phyloP scores from a whole-genome alignment of 1,284 basidiomycete species.

The Rhodotorula glutinis region DNA sequence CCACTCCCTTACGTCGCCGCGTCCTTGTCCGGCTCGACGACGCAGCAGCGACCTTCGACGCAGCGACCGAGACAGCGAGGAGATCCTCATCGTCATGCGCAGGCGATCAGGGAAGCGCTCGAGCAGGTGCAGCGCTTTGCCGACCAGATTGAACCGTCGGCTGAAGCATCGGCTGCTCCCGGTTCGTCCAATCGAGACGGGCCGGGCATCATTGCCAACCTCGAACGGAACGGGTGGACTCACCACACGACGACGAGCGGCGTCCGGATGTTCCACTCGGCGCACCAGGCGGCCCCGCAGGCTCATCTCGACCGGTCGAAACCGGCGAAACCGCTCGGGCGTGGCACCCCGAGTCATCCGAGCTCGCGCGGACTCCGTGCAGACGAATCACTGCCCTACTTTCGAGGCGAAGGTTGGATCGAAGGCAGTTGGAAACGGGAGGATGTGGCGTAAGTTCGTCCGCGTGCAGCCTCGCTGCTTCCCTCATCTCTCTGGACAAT shows the following conservation, averaged over 20 bases:
- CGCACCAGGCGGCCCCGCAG: neutral
- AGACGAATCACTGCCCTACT: slow-evolving; percentile 32
- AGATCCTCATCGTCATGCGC: slow-evolving; percentile 7
- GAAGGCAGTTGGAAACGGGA: slow-evolving; percentile 29
- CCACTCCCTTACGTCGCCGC: neutral
- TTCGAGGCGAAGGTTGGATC: slow-evolving; percentile 35
- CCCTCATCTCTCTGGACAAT: no score
- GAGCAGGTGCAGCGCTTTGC: slow-evolving; percentile 6
- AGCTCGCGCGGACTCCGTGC: slow-evolving; percentile 18
- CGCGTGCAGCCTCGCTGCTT: no score
- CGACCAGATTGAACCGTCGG: slow-evolving; percentile 5
- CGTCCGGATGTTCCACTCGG: slow-evolving; percentile 27
- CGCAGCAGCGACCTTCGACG: no score
- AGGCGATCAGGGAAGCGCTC: slow-evolving; percentile 11
- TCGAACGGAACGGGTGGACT: slow-evolving; percentile 23
- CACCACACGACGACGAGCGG: slow-evolving; percentile 20
- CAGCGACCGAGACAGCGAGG: no score
- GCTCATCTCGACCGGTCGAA: neutral
- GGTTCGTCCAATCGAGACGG: neutral
- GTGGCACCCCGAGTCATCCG: neutral
- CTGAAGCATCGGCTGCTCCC: neutral
- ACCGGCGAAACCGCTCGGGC: neutral
- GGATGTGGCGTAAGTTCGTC: slow-evolving; percentile 25
- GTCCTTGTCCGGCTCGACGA: no score
- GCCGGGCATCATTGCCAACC: slow-evolving; percentile 24